Base-by-base conservation (phyloP, 495 filamentous ascomycete species). In the Podospora pseudopauciseta region DNA sequence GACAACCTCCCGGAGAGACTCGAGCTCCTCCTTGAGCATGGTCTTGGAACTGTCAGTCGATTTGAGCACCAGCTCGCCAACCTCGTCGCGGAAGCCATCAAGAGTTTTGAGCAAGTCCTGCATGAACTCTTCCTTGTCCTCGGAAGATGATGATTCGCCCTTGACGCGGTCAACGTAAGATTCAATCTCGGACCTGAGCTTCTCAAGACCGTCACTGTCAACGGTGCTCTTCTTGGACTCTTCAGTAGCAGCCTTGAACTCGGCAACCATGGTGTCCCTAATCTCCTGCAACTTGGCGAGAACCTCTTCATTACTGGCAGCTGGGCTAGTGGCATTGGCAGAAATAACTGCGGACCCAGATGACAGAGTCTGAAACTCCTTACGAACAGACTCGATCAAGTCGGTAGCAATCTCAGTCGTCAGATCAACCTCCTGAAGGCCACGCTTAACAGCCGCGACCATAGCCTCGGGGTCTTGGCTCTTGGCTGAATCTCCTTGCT, bases 181-280 rank as follows among this genome's bases (percentile, higher is more conserved):
- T 77, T 95, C 92, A 65, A 96, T 92, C 60, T 94, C 89, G 26
- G 83, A 82, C n/a, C 91, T 87, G 4, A 97, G 85, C 62, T 85
- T 86, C 70, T 94, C 91, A 53, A 97, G 85, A 3, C 92, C 92
- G 75, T 96, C 92, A 74, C 91, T 93, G 66, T 94, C 87, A 2
- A 92, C 90, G 86, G 90, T 86, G 71, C 90, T 92, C 72, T 93
- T 85, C 72, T 92, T 90, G 61, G 90, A 86, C 74, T 92, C 89
- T 23, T 89, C 84, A 0, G 83, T 82, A 5, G 84, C 79, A 18
- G 80, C 77, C 68, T 79, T 83, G 77, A 91, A 89, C 72, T 91
- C 89, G 2, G 77, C 76, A 56, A 86, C 87, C 85, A 97, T 90
- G 23, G 84, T 84, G 15, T 91, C 85, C 72, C 92, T 84, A 57